Evolutionary conservation across 164 flowering plant species (phyloP).

Genomic region (Annona squamosa): DNA sequence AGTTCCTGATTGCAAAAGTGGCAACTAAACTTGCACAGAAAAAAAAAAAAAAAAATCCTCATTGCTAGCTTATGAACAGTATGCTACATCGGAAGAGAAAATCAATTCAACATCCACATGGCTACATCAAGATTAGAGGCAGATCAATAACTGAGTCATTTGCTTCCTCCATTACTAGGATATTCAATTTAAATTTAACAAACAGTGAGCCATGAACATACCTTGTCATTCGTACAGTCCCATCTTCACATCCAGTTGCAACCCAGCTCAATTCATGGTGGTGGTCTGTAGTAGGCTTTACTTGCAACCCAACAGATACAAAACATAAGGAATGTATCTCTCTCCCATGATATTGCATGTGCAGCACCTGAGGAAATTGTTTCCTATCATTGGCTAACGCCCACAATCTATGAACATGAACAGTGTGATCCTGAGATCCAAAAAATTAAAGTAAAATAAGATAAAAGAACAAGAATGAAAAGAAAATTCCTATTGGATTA

Average conservation of each 20-base stretch:
- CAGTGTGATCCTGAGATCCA: conserved; percentile 54
- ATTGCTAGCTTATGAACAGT: background rate
- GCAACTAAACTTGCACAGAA: background rate
- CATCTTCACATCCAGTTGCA: conserved; percentile 98
- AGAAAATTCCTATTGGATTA: background rate
- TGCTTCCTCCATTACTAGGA: background rate
- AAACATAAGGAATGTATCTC: conserved; percentile 87
- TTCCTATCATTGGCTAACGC: conserved; percentile 27
- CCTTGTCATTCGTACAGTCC: conserved; percentile 92
- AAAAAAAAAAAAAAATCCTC: background rate
- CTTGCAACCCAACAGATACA: conserved; percentile 27
- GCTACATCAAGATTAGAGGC: background rate
- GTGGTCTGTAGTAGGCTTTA: conserved; percentile 10
- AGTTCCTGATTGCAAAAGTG: background rate
- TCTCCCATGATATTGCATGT: conserved; percentile 88
- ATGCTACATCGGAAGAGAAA: background rate
- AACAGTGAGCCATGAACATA: conserved; percentile 17
- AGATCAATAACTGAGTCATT: background rate
- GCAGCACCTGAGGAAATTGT: conserved; percentile 55
- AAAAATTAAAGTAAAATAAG: background rate
- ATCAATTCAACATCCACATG: background rate
- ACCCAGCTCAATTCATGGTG: conserved; percentile 45
- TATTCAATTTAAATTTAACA: background rate
- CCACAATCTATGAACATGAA: conserved; percentile 64
- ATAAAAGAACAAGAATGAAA: too few relatives aligned